Base-by-base conservation (phyloP, 2,329 filamentous ascomycete genomes). In the Pseudopyrenochaeta lycopersici region DNA sequence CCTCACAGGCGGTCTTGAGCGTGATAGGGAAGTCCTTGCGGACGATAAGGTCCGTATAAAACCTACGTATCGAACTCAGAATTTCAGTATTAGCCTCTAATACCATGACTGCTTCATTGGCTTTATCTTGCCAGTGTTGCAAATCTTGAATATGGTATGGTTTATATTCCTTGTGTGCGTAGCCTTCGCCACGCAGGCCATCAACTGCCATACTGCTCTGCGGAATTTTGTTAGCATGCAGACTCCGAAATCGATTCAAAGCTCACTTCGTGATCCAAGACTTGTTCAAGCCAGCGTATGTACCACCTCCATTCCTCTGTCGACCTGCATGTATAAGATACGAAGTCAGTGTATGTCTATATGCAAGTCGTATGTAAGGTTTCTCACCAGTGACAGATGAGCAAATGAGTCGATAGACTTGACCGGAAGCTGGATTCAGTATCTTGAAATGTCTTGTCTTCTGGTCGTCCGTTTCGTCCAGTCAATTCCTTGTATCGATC, bases 271-370 rank as follows among this genome's bases (percentile, higher is more conserved):
- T 62, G 18, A 27, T 77, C 72, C 1, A 77, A 60, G 0, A 61
- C 49, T 10, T 67, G 60, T 53, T 80, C 78, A 0, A 81, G 61
- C 68, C 67, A 77, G 11, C 67, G 55, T 17, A 81, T 70, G 54
- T 80, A 79, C 61, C 70, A 70, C 23, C 76, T 67, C 78, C 78
- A 81, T n/a, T 76, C 71, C 51, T 78, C 76, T 0, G 60, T 72
- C 3, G 77, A 70, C 33, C 33, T 36, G n/a, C n/a, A 36, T 27
- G n/a, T 9, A 36, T 17, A n/a, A 3, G 9, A 17, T 15, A 36
- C n/a, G 12, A 36, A 36, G n/a, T 36, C n/a, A 36, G 33, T 17
- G n/a, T 5, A 17, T 36, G 33, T 17, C 17, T 17, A 17, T 9
- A 15, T 17, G 33, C 7, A 15, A 17, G 15, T 36, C n/a, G 9